phyloP scores from a whole-genome alignment of 2,329 filamentous ascomycete species.

The Blumeria graminis region DNA sequence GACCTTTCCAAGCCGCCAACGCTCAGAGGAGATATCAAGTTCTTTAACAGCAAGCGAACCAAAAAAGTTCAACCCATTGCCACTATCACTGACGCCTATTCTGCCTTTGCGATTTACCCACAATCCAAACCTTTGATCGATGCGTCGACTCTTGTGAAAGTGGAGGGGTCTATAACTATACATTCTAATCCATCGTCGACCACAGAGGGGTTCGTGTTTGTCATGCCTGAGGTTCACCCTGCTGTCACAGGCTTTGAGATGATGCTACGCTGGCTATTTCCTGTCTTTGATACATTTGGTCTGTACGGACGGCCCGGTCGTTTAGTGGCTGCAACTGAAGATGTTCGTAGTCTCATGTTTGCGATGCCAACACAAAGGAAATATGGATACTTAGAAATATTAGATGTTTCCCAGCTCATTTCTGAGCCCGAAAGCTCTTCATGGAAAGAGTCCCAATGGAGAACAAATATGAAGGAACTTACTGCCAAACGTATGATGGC shows the following conservation, averaged over 20 bases:
- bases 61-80: conserved; percentile 84
- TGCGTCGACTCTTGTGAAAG: conserved; percentile 77
- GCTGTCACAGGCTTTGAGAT: conserved; percentile 88
- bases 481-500: conserved; percentile 57
- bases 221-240: conserved; percentile 89
- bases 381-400: conserved; percentile 74
- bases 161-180: conserved; percentile 76
- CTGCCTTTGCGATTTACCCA: conserved; percentile 86
- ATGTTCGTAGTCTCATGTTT: conserved; percentile 86
- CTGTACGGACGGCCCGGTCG: conserved; percentile 76
- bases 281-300: conserved; percentile 76
- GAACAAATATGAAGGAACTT: conserved; percentile 66
- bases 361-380: conserved; percentile 75
- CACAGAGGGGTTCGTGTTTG: conserved; percentile 85
- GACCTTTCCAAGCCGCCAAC: conserved; percentile 42
- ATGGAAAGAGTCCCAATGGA: conserved; percentile 81
- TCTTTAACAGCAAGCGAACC: conserved; percentile 74
- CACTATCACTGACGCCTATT: conserved; percentile 72
- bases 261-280: conserved; percentile 78
- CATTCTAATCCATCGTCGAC: conserved; percentile 55
- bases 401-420: conserved; percentile 65
- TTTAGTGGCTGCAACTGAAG: conserved; percentile 66
- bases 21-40: conserved; percentile 75
- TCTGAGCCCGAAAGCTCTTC: conserved; percentile 47
- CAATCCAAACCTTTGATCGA: conserved; percentile 86